These are phyloP conservation scores for Pseudisothecium myosuroides DNA, from an alignment of 225 moss, liverwort and hornwort genomes.

Conservation along the genomic window DNA sequence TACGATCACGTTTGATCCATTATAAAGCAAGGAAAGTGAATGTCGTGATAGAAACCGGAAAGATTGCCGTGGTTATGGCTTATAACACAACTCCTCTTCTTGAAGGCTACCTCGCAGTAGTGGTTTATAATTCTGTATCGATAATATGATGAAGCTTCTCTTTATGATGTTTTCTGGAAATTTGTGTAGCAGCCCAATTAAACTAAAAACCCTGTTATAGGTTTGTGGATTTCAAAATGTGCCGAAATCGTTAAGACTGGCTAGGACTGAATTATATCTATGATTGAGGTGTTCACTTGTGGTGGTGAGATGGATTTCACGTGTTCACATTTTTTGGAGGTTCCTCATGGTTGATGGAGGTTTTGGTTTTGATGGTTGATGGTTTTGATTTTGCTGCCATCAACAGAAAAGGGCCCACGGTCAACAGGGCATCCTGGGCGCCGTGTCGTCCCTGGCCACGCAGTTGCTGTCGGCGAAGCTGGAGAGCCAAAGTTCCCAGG, in stretches of 20 bases:
- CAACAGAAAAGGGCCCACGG: slow-evolving; percentile 3
- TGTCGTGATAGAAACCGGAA: not conserved
- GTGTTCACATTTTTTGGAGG: not conserved
- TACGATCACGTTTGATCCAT: not conserved
- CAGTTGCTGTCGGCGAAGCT: slow-evolving; percentile 12
- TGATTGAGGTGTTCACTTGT: not conserved
- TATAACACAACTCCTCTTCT: not conserved
- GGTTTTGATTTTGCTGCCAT: not conserved
- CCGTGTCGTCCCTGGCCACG: slow-evolving; percentile 13
- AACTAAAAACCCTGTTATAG: not conserved
- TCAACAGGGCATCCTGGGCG: slow-evolving; percentile 7
- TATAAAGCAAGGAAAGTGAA: not conserved
- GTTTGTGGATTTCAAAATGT: not conserved
- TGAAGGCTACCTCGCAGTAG: not conserved
- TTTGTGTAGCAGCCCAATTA: not conserved
- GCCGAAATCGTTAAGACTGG: not conserved
- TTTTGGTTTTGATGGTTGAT: not conserved
- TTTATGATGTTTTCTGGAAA: not conserved
- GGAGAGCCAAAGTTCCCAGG: slow-evolving; percentile 2
- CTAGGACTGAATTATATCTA: not conserved
- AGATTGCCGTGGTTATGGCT: not conserved
- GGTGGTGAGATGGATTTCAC: not conserved
- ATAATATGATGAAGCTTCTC: not conserved
- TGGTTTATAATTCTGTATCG: not conserved
- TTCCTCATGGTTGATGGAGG: not conserved